These are phyloP conservation scores for Beauveria brongniartii DNA, from an alignment of 2,329 filamentous ascomycete species.

Conservation along the genomic window DNA sequence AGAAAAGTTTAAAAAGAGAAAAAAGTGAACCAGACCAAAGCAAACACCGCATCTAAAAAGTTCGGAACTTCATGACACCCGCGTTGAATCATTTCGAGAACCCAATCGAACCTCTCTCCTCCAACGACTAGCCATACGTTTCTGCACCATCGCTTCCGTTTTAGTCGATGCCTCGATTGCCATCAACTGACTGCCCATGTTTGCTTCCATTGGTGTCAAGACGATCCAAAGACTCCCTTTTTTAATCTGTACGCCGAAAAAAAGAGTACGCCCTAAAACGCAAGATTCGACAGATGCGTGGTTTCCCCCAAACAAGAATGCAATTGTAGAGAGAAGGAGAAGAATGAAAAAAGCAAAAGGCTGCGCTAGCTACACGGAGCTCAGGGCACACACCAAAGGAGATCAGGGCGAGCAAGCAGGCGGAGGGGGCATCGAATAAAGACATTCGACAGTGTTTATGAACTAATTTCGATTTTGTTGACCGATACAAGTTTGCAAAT, in stretches of 20 bases:
- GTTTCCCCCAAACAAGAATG: constrained; percentile 20
- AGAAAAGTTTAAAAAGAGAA: constrained; percentile 14
- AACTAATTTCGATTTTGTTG: constrained; percentile 49
- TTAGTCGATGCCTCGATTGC: not conserved
- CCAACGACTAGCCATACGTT: not conserved
- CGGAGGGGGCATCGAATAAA: constrained; percentile 13
- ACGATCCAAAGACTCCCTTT: constrained; percentile 5
- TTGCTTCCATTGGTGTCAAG: not conserved
- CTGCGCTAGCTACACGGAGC: constrained; percentile 9
- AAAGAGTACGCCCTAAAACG: not conserved
- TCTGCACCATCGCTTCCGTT: not conserved
- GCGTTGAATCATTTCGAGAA: not conserved
- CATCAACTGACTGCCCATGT: not conserved
- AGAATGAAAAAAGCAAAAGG: not conserved
- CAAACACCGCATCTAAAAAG: constrained; percentile 11
- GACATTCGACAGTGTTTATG: constrained; percentile 32
- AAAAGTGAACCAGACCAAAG: constrained; percentile 11
- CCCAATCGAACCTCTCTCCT: not conserved
- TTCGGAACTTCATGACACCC: constrained; percentile 8
- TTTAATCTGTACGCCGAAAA: constrained; percentile 7
- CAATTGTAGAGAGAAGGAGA: constrained; percentile 22
- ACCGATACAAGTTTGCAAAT: constrained; percentile 44
- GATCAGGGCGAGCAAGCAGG: constrained; percentile 13
- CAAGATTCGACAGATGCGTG: constrained; percentile 4
- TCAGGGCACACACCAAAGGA: constrained; percentile 15